Evolutionary conservation across 768 basidiomycete species (phyloP), one percentile per base, ranked within the genome.

Genomic region (Boletus reticuloceps): DNA sequence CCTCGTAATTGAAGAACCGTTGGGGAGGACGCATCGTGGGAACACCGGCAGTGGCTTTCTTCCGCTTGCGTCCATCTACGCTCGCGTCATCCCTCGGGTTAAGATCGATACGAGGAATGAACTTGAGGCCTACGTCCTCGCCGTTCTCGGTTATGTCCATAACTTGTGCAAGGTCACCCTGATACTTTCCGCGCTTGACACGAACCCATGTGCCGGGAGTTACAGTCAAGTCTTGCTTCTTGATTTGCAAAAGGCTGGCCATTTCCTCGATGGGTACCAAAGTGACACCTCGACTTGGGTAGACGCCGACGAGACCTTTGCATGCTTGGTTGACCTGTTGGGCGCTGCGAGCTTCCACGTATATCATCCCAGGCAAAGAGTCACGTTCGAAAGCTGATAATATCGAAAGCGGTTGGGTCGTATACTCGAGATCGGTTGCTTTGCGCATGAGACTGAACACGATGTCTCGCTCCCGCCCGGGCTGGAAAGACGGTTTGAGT

Each of bases 241-340:
- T 98, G 65, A 97, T 97, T 68, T 92, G 91, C 61, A 98, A 79
- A 37, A 98, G 76, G 56, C 91, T 92, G 17, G 97, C 93, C 95
- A 98, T 98, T 76, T 99, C 97, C 64, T 95, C 91, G 55, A 98
- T 94, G 8, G 94, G 94, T 1, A 98, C 94, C 34, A 97, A 81
- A 19, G 81, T 79, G 58, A 93, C 83, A 16, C 91, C 90, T 48
- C 89, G 85, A 64, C 82, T 85, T 29, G 85, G 81, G 70, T 94
- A 99, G 51, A 98, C 85, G 49, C 95, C 97, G 48, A 98, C 90
- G 46, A 98, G 87, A 27, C 96, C 96, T 53, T 85, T 81, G 66
- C 91, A 83, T 7, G 96, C 95, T 53, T 87, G 81, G 58, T 79
- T 82, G 53, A 98, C 96, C 64, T 93, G 86, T 55, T 91, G 86